phyloP scores from a whole-genome alignment of 1,284 basidiomycete genomes.

The Puccinia polysora region DNA sequence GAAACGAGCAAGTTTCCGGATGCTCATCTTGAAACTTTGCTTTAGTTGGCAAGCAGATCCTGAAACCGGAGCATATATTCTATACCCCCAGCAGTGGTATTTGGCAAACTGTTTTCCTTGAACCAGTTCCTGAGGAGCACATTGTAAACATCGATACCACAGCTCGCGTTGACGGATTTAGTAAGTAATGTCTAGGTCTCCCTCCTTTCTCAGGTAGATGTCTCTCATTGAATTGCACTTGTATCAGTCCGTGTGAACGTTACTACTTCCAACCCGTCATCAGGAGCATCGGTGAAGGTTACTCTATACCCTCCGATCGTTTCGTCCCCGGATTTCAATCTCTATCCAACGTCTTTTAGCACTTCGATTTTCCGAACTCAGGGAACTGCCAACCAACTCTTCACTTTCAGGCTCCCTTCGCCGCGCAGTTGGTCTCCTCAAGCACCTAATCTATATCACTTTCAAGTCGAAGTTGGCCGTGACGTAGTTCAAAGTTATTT shows the following conservation, averaged over 20 bases:
- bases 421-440: conserved; percentile 42
- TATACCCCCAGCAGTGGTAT: conserved; percentile 41
- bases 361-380: neutral
- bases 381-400: conserved; percentile 31
- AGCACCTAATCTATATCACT: conserved; percentile 40
- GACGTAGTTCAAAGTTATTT: conserved; percentile 41
- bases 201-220: neutral
- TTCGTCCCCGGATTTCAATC: neutral
- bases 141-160: conserved; percentile 10
- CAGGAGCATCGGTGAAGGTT: neutral
- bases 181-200: conserved; percentile 1
- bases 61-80: conserved; percentile 5
- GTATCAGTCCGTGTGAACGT: conserved; percentile 26
- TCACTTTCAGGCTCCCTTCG: conserved; percentile 23
- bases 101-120: conserved; percentile 41
- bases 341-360: neutral
- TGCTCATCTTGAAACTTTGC: no score
- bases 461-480: conserved; percentile 30
- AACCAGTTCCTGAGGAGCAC: conserved; percentile 33
- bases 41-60: conserved; percentile 32
- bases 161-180: conserved; percentile 14
- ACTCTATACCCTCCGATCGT: neutral
- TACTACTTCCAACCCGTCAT: neutral
- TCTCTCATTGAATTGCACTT: neutral
- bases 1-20: no score